phyloP scores from a whole-genome alignment of 2,329 filamentous ascomycete genomes.

The Amphichorda felina region DNA sequence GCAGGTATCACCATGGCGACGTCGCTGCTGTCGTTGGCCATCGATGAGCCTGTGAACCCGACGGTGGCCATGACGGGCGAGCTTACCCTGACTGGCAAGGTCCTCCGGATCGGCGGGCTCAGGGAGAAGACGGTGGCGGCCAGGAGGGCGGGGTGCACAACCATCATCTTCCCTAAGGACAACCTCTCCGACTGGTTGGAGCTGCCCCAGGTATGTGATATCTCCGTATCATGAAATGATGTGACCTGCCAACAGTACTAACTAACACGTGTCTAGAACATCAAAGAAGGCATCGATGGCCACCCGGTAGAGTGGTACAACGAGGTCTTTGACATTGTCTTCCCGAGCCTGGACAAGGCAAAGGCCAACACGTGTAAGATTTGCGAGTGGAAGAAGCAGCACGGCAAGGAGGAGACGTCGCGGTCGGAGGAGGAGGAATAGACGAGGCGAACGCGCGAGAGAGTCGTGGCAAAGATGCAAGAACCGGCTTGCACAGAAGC shows the following conservation, averaged over 20 bases:
- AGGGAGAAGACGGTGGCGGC: constrained; percentile 97
- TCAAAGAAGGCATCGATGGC: constrained; percentile 91
- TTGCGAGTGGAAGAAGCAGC: constrained; percentile 38
- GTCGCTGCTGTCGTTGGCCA: constrained; percentile 71
- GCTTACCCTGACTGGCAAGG: constrained; percentile 92
- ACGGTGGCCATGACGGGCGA: constrained; percentile 97
- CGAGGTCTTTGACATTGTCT: constrained; percentile 86
- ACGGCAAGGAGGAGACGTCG: constrained; percentile 22
- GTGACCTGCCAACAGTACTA: background rate
- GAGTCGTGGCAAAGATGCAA: too few relatives aligned
- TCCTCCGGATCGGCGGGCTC: constrained; percentile 84
- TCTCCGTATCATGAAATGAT: background rate
- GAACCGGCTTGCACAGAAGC: too few relatives aligned
- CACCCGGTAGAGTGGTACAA: constrained; percentile 86
- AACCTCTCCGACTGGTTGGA: constrained; percentile 97
- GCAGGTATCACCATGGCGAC: constrained; percentile 99
- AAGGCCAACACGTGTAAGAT: constrained; percentile 65
- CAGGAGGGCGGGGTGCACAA: constrained; percentile 81
- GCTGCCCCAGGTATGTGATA: constrained; percentile 74
- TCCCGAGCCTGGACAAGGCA: constrained; percentile 65
- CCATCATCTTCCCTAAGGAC: constrained; percentile 88
- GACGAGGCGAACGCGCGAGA: too few relatives aligned
- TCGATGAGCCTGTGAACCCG: constrained; percentile 68
- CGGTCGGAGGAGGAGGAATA: constrained; percentile 21
- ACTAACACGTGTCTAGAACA: constrained; percentile 54